These are phyloP conservation scores for Talaromyces amestolkiae DNA, from an alignment of 2,329 filamentous ascomycete genomes.

Conservation along the genomic window DNA sequence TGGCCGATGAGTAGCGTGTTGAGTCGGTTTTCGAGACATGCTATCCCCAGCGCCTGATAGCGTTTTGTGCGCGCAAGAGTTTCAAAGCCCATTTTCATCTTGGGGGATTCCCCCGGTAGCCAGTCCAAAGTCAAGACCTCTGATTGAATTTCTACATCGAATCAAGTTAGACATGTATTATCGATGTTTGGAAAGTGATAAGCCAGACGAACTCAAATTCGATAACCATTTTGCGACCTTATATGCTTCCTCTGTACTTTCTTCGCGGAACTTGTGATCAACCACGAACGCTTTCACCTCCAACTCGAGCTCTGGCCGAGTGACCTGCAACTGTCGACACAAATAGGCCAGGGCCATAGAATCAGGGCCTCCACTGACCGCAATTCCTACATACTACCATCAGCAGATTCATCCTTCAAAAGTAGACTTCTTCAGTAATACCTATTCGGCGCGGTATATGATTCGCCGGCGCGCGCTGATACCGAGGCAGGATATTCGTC, in stretches of 20 bases:
- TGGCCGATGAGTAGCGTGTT: constrained; percentile 73
- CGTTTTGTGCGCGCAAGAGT: constrained; percentile 69
- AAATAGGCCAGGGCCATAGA: constrained; percentile 93
- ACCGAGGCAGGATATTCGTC: constrained; percentile 20
- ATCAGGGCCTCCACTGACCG: constrained; percentile 88
- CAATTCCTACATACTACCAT: constrained; percentile 57
- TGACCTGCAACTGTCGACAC: constrained; percentile 52
- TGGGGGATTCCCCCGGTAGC: constrained; percentile 39
- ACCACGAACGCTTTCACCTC: constrained; percentile 58
- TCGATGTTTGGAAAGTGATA: not conserved
- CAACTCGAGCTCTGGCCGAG: constrained; percentile 24
- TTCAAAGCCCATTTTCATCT: constrained; percentile 66
- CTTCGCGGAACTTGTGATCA: constrained; percentile 58
- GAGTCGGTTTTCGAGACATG: constrained; percentile 55
- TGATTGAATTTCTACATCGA: constrained; percentile 32
- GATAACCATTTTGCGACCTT: constrained; percentile 49
- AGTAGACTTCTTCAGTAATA: not conserved
- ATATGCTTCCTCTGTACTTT: constrained; percentile 55
- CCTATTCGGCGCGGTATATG: constrained; percentile 18
- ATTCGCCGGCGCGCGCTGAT: constrained; percentile 8
- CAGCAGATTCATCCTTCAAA: not conserved
- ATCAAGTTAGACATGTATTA: not conserved
- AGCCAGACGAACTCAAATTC: constrained; percentile 39
- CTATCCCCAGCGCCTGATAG: constrained; percentile 66
- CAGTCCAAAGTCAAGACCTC: constrained; percentile 52